These are phyloP conservation scores for Porpolomopsis calyptriformis DNA, from an alignment of 768 basidiomycete genomes.

Conservation along the genomic window DNA sequence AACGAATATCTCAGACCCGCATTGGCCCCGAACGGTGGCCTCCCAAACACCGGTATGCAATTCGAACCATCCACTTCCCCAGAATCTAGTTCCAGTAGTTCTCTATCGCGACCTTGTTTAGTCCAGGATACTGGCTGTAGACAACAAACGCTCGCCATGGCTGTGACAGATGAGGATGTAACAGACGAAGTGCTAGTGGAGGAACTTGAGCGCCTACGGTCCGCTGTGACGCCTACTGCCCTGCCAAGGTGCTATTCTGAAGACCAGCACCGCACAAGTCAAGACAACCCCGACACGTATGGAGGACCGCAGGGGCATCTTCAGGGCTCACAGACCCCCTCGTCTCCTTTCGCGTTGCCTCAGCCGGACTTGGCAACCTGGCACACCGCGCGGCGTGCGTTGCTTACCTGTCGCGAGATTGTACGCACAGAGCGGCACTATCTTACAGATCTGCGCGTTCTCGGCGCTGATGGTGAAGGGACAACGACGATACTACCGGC, in stretches of 20 bases:
- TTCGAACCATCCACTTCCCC: no score
- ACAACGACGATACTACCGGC: slow-evolving; percentile 26
- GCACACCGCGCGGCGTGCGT: slow-evolving; percentile 15
- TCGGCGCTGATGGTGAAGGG: slow-evolving; percentile 7
- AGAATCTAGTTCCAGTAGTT: no score
- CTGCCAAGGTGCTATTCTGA: neutral
- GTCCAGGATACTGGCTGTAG: neutral
- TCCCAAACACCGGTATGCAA: no score
- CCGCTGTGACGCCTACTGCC: neutral
- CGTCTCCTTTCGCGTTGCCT: neutral
- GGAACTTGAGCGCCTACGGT: slow-evolving; percentile 19
- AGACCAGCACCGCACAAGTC: slow-evolving; percentile 6
- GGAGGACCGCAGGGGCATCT: neutral
- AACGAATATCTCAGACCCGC: no score
- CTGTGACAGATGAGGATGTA: slow-evolving; percentile 29
- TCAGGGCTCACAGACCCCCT: neutral
- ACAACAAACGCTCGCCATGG: slow-evolving; percentile 23
- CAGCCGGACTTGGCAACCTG: neutral
- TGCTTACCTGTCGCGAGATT: slow-evolving; percentile 20
- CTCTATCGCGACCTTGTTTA: neutral
- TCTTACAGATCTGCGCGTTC: slow-evolving; percentile 8
- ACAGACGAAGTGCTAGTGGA: slow-evolving; percentile 28
- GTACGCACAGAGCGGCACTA: slow-evolving; percentile 16
- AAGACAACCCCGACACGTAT: neutral
- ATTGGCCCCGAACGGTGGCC: no score